These are phyloP conservation scores for Vitis rotundifolia DNA, from an alignment of 164 flowering plant genomes.

Conservation along the genomic window DNA sequence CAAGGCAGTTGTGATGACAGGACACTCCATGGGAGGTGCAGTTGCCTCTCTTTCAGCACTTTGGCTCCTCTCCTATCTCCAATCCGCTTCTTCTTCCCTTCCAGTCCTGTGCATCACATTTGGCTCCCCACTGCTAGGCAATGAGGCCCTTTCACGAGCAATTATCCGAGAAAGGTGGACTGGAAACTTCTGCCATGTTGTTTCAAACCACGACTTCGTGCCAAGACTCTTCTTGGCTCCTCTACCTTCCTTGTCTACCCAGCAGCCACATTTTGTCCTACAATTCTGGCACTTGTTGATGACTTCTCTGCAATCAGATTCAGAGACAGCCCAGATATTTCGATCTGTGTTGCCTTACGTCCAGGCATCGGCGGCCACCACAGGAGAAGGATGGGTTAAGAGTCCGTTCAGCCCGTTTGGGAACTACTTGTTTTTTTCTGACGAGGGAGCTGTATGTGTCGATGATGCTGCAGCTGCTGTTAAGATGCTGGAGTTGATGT, in stretches of 20 bases:
- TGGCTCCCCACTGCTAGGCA: constrained; percentile 78
- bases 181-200: constrained; percentile 64
- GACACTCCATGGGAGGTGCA: constrained; percentile 78
- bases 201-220: constrained; percentile 54
- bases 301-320: constrained; percentile 21
- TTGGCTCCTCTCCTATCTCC: constrained; percentile 55
- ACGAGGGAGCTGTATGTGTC: constrained; percentile 61
- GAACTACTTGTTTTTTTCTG: constrained; percentile 55
- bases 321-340: constrained; percentile 25
- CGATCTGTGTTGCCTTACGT: constrained; percentile 18
- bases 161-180: constrained; percentile 59
- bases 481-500: constrained; percentile 51
- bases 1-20: constrained; percentile 64
- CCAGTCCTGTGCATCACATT: constrained; percentile 70
- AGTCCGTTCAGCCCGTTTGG: constrained; percentile 64
- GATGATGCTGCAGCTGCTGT: constrained; percentile 47
- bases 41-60: constrained; percentile 65
- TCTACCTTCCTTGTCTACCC: constrained; percentile 15
- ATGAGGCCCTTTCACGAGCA: constrained; percentile 50
- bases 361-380: constrained; percentile 11
- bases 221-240: constrained; percentile 69
- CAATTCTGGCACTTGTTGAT: constrained; percentile 40
- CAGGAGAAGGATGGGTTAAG: constrained; percentile 2
- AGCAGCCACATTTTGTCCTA: constrained; percentile 22
- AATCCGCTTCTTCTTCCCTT: constrained; percentile 19